Conservation (phyloP, 2,329 filamentous ascomycete species). For the Furcasterigmium furcatum region DNA sequence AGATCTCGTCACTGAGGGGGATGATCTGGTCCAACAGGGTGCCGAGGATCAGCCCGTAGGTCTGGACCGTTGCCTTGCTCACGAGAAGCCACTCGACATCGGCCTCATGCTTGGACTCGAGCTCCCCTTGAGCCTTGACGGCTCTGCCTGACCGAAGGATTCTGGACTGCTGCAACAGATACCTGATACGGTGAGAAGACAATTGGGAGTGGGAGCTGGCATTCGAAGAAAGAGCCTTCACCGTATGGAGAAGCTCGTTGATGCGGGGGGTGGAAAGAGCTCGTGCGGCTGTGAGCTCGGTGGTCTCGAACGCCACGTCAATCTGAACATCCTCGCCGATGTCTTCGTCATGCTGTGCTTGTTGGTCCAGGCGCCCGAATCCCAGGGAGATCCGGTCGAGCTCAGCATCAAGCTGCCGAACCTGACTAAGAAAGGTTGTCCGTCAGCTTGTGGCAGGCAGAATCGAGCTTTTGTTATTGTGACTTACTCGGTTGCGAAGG, state of each 20-base stretch:
- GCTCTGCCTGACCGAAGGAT: conserved; percentile 26
- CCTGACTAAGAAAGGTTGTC: conserved; percentile 39
- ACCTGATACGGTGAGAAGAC: conserved; percentile 55
- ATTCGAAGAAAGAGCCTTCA: conserved; percentile 68
- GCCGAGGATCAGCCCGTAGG: conserved; percentile 77
- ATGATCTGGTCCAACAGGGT: conserved; percentile 80
- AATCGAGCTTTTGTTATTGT: too few relatives aligned
- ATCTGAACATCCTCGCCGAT: conserved; percentile 7
- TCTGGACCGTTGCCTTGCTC: conserved; percentile 88
- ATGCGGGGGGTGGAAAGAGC: conserved; percentile 51
- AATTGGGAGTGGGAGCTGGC: conserved; percentile 62
- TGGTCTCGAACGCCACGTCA: not conserved
- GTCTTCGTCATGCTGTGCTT: conserved; percentile 14
- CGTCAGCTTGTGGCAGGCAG: conserved; percentile 10
- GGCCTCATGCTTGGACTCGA: conserved; percentile 20
- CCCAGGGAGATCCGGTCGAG: conserved; percentile 59
- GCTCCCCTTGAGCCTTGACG: conserved; percentile 11
- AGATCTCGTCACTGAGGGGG: conserved; percentile 79
- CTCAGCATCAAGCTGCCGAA: conserved; percentile 61
- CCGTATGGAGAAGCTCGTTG: conserved; percentile 62
- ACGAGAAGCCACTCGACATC: conserved; percentile 90
- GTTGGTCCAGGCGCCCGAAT: conserved; percentile 8
- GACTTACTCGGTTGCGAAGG: conserved; percentile 45
- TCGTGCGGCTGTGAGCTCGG: conserved; percentile 25
- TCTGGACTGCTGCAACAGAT: conserved; percentile 60